Evolutionary conservation across 305 asterid genomes (phyloP), one percentile per base, ranked within the genome.

Genomic region (Solanum hybrid): DNA sequence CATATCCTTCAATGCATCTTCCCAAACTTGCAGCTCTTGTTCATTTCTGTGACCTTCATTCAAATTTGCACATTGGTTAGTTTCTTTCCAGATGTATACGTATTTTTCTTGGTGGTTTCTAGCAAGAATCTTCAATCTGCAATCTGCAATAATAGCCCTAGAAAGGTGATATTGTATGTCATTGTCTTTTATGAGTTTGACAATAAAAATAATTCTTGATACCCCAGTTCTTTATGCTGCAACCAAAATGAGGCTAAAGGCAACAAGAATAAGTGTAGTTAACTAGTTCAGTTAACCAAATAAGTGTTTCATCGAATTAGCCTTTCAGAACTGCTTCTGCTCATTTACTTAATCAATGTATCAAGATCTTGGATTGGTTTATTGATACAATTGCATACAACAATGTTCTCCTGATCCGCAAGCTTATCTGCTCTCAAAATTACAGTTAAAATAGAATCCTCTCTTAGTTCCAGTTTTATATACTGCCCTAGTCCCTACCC

Each of bases 311-410:
- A 81, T 15, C 19, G 17, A 27, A 42, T 15, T 29, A 45, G 27
- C 86, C 66, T 80, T 24, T 81, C 38, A 10, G 87, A 82, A 82
- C 87, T 82, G 87, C n/a, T 45, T 82, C 72, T 82, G 87, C 6
- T 82, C 87, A 42, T 42, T 82, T n/a, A 45, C 73, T n/a, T 45
- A 24, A 29, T 29, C 12, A 29, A 14, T 9, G 71, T 26, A 26
- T 80, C 69, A 80, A 26, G 86, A 80, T 80, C 73, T 42, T 14
- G 27, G 73, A 15, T 45, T 42, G 87, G 87, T 84, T 37, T 15
- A 45, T 5, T 27, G 27, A 84, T 84, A 73, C 40, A 24, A 31
- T 45, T 45, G 40, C 73, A 19, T 51, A 29, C 19, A n/a, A 27
- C 15, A 24, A 84, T 29, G 75, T 51, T 60, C 87, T 84, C 31